Evolutionary conservation across 768 basidiomycete genomes (phyloP).

Genomic region (Macrolepiota dolichaula): DNA sequence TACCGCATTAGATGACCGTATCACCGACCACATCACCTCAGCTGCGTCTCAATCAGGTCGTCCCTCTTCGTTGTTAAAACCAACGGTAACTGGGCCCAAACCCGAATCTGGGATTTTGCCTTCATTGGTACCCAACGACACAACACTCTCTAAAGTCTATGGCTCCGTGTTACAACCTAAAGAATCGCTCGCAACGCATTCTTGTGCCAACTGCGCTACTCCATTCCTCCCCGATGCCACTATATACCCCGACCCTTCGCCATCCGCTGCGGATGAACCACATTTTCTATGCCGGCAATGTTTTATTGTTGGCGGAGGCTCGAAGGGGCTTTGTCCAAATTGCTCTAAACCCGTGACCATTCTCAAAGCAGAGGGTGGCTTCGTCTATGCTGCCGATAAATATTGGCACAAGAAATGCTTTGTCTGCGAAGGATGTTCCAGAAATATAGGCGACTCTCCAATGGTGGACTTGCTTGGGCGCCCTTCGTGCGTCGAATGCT

Average conservation of each 20-base stretch:
- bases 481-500: constrained; percentile 78
- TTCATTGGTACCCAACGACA: constrained; percentile 45
- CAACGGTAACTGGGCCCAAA: constrained; percentile 45
- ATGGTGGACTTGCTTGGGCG: constrained; percentile 83
- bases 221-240: constrained; percentile 80
- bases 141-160: constrained; percentile 76
- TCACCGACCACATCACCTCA: constrained; percentile 57
- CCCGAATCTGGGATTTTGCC: constrained; percentile 61
- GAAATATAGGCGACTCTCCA: constrained; percentile 68
- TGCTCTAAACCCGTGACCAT: constrained; percentile 72
- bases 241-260: constrained; percentile 73
- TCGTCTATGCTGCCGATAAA: constrained; percentile 63
- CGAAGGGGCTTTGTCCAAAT: constrained; percentile 66
- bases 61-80: constrained; percentile 59
- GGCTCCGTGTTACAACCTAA: constrained; percentile 81
- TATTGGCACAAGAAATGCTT: constrained; percentile 87
- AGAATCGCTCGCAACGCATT: constrained; percentile 65
- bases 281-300: constrained; percentile 75
- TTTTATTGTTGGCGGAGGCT: constrained; percentile 69
- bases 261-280: constrained; percentile 27
- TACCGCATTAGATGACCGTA: constrained; percentile 38
- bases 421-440: constrained; percentile 67
- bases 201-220: constrained; percentile 61
- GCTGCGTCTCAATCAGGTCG: constrained; percentile 39
- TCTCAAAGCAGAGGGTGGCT: constrained; percentile 74